These are phyloP conservation scores for Euphorbia neoarborescens DNA, from an alignment of 441 rosid genomes.

Conservation along the genomic window DNA sequence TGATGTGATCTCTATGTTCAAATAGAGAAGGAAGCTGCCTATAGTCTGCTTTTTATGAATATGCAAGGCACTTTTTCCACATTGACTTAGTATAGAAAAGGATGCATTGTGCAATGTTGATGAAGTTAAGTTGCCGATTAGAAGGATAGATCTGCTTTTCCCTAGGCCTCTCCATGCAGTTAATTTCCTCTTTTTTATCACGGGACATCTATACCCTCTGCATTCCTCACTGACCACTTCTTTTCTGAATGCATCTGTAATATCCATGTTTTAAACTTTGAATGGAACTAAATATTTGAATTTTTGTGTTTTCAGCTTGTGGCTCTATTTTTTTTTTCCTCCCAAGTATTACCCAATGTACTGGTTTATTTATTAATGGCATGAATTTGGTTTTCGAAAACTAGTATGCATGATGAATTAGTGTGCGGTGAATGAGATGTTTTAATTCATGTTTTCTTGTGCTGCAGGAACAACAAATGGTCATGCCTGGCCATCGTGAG, in stretches of 20 bases:
- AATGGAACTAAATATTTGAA: background rate
- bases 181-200: too few species aligned
- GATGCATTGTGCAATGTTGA: too few species aligned
- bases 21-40: too few species aligned
- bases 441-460: background rate
- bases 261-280: background rate
- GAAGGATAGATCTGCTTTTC: background rate
- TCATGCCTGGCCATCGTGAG: constrained; percentile 91
- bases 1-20: too few species aligned
- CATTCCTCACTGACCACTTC: background rate
- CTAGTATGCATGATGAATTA: background rate
- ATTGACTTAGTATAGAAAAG: too few species aligned
- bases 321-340: background rate
- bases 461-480: constrained; percentile 91
- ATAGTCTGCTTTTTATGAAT: too few species aligned
- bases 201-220: background rate
- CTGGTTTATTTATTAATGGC: background rate
- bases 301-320: background rate
- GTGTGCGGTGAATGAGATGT: background rate
- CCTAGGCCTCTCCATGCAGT: background rate
- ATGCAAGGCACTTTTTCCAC: too few species aligned
- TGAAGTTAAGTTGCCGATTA: background rate
- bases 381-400: background rate
- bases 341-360: background rate
- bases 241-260: background rate